Evolutionary conservation across 371 early-diverging fungal species (phyloP).

Genomic region (Mortierella sp.): DNA sequence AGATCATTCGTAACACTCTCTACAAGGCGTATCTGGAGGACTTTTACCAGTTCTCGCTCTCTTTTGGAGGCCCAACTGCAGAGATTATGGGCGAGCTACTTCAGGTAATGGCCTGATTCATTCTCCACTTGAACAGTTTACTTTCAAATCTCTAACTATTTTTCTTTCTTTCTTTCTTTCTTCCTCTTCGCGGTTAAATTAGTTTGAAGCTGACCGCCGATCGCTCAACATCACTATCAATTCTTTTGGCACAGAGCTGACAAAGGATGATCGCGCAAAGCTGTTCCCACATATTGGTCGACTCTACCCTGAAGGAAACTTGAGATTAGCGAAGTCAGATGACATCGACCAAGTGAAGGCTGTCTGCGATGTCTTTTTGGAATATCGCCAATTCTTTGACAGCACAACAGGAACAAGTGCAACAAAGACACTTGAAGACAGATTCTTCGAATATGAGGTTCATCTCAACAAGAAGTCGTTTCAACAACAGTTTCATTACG

Average conservation of each 20-base stretch:
- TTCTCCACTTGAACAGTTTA: not conserved
- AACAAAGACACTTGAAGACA: conserved; percentile 88
- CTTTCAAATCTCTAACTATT: not conserved
- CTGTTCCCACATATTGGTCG: conserved; percentile 93
- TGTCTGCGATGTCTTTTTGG: conserved; percentile 85
- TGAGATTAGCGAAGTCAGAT: conserved; percentile 89
- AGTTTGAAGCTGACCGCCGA: conserved; percentile 98
- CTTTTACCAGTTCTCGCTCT: conserved; percentile 91
- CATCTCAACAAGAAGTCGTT: conserved; percentile 93
- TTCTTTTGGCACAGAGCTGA: conserved; percentile 70
- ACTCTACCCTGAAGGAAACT: conserved; percentile 92
- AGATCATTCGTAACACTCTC: conserved; percentile 98
- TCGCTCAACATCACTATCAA: conserved; percentile 81
- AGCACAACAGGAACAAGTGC: conserved; percentile 41
- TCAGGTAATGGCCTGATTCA: conserved; percentile 65
- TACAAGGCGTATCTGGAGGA: conserved; percentile 99
- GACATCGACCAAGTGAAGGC: conserved; percentile 94
- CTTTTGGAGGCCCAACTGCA: conserved; percentile 89
- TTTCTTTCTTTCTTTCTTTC: conserved; percentile 2
- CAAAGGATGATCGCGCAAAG: conserved; percentile 95
- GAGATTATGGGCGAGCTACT: conserved; percentile 95
- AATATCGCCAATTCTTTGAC: conserved; percentile 84
- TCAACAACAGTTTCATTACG: conserved; percentile 97
- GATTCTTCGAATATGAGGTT: conserved; percentile 96
- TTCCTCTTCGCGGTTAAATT: not conserved